Conservation (phyloP, 164 flowering plant genomes). For the Sedum album region DNA sequence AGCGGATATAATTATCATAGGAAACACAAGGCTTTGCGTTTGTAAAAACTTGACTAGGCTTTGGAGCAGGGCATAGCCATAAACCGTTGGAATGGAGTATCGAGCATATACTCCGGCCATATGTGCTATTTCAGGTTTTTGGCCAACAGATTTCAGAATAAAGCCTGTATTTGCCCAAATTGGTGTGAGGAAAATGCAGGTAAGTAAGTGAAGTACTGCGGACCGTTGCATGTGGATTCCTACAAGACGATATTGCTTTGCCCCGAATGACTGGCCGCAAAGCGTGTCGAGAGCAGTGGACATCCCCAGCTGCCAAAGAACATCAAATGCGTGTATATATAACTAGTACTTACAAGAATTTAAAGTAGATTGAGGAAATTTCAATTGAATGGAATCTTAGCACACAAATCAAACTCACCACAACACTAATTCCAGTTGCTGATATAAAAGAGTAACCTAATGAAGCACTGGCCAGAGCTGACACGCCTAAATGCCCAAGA, state of each 20-base stretch:
- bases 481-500: not conserved
- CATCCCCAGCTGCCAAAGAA: not conserved
- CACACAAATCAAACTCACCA: not conserved
- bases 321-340: not conserved
- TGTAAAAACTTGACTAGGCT: too few relatives aligned
- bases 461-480: conserved; percentile 2
- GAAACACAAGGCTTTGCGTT: too few relatives aligned
- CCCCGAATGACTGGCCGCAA: conserved; percentile 7
- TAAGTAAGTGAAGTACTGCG: not conserved
- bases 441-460: conserved; percentile 1
- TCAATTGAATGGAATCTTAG: too few relatives aligned
- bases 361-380: too few relatives aligned
- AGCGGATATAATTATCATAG: not conserved
- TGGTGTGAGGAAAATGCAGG: not conserved
- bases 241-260: conserved; percentile 3
- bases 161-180: conserved; percentile 5
- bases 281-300: not conserved
- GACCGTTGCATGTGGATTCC: conserved; percentile 8
- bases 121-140: not conserved
- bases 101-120: not conserved
- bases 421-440: not conserved
- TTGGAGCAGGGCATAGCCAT: too few relatives aligned
- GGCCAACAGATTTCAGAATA: conserved; percentile 1
- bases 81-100: not conserved
- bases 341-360: not conserved